Percentiles rank a stretch among this genome's conserved stretches.
These are phyloP conservation scores for Phytophthora aleatoria DNA, from an alignment of 352 stramenopile genomes.

Conservation along the genomic window DNA sequence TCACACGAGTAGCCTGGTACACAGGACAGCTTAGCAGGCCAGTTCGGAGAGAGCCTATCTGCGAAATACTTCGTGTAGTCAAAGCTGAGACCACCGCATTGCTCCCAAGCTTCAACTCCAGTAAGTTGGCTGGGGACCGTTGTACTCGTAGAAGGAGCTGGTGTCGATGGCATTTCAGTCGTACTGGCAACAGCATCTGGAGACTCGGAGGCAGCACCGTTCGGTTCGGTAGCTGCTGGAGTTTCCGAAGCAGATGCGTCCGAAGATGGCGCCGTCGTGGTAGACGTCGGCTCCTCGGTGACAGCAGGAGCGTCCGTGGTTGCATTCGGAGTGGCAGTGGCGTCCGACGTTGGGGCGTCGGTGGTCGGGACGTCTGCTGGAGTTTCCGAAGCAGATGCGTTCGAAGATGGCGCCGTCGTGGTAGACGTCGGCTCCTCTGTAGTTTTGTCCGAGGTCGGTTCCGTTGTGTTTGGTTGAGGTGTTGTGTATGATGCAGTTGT, in stretches of 20 bases:
- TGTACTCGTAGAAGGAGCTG: background rate
- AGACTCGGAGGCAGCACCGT: background rate
- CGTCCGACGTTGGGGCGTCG: background rate
- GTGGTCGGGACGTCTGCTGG: background rate
- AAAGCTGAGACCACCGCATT: constrained; percentile 38
- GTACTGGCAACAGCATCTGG: background rate
- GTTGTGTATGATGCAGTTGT: background rate
- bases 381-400: background rate
- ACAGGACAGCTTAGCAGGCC: constrained; percentile 29
- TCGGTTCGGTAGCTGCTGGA: background rate
- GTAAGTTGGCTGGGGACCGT: background rate
- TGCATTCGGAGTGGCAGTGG: constrained; percentile 1
- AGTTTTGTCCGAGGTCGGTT: background rate
- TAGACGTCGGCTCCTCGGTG: background rate
- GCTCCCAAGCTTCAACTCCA: constrained; percentile 23
- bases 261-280: background rate
- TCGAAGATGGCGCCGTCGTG: background rate
- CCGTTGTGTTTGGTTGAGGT: background rate
- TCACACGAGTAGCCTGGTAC: constrained; percentile 35
- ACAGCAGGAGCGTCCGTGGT: constrained; percentile 1
- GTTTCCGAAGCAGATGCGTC: background rate
- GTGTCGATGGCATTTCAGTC: background rate
- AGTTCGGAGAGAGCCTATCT: constrained; percentile 11
- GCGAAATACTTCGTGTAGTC: constrained; percentile 37
- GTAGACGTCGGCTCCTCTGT: background rate